Percentiles rank a stretch among this genome's conserved stretches.
phyloP scores from a whole-genome alignment of 768 basidiomycete species.

The Dictyophora rubrovolvata region DNA sequence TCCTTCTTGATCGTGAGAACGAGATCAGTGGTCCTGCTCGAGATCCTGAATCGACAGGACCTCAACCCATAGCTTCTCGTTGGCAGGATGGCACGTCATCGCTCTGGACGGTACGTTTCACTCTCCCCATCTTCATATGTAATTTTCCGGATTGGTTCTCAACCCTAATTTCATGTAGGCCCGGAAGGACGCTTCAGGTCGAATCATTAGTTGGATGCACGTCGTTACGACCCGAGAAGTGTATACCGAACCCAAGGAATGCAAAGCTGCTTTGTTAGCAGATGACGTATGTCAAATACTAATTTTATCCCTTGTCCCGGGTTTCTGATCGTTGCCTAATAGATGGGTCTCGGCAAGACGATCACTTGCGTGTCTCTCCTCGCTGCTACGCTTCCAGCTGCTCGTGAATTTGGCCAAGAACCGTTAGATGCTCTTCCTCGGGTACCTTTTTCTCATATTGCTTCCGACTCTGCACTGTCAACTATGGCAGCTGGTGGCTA shows the following conservation, averaged over 20 bases:
- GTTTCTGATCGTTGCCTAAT: slow-evolving; percentile 11
- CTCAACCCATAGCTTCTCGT: slow-evolving; percentile 7
- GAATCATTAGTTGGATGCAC: slow-evolving; percentile 53
- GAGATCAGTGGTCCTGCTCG: slow-evolving; percentile 48
- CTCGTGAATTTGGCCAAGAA: slow-evolving; percentile 51
- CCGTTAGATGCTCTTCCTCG: slow-evolving; percentile 37
- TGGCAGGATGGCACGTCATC: slow-evolving; percentile 22
- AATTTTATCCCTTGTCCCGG: slow-evolving; percentile 9
- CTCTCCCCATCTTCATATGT: slow-evolving; percentile 33
- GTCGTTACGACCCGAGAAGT: slow-evolving; percentile 75
- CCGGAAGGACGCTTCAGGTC: slow-evolving; percentile 21
- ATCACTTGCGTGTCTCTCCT: slow-evolving; percentile 92
- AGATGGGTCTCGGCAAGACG: slow-evolving; percentile 99
- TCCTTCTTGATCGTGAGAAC: slow-evolving; percentile 80
- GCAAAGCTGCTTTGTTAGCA: slow-evolving; percentile 86
- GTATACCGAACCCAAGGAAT: slow-evolving; percentile 52
- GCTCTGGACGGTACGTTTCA: slow-evolving; percentile 54
- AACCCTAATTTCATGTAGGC: slow-evolving; percentile 19
- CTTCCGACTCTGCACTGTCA: slow-evolving; percentile 27
- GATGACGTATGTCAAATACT: slow-evolving; percentile 69
- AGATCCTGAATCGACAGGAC: slow-evolving; percentile 16
- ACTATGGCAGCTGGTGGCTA: slow-evolving; percentile 52
- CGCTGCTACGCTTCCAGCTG: slow-evolving; percentile 69
- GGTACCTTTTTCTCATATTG: slow-evolving; percentile 16
- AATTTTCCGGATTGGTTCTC: background rate